Conservation (phyloP, 306 rosid genomes). For the Begonia peltatifolia region DNA sequence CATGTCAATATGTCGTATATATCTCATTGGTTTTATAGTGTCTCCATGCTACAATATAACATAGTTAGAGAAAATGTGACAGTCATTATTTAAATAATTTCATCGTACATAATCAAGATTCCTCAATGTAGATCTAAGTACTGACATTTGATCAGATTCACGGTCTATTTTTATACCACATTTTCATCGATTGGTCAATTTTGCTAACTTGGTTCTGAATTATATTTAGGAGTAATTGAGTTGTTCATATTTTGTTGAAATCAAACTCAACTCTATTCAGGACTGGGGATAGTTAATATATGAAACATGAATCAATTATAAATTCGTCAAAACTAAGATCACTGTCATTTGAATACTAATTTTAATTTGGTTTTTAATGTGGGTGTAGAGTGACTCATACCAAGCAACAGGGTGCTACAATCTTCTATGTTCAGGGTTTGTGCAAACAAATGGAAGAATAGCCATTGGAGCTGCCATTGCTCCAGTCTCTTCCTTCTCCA, state of each 20-base stretch:
- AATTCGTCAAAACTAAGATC: neutral
- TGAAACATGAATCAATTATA: neutral
- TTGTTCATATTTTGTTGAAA: neutral
- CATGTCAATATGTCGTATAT: neutral
- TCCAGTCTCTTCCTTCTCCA: conserved; percentile 48
- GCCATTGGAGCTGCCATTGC: conserved; percentile 98
- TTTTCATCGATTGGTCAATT: too few species aligned
- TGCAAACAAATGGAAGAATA: conserved; percentile 63
- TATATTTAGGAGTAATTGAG: neutral
- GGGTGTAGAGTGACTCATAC: conserved; percentile 63
- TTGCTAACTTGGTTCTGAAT: neutral
- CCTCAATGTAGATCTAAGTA: too few species aligned
- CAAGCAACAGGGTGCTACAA: conserved; percentile 93
- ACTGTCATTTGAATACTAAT: neutral
- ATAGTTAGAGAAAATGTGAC: conserved; percentile 13
- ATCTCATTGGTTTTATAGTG: neutral
- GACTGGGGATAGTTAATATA: neutral
- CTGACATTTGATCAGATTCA: too few species aligned
- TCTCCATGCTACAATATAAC: neutral
- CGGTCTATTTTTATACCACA: too few species aligned
- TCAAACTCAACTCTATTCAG: too few species aligned
- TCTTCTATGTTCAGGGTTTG: conserved; percentile 77
- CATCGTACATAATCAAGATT: neutral
- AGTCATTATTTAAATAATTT: neutral
- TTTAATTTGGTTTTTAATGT: neutral